Base-by-base conservation (phyloP, 345 rosid genomes). In the Boechera divaricarpa region DNA sequence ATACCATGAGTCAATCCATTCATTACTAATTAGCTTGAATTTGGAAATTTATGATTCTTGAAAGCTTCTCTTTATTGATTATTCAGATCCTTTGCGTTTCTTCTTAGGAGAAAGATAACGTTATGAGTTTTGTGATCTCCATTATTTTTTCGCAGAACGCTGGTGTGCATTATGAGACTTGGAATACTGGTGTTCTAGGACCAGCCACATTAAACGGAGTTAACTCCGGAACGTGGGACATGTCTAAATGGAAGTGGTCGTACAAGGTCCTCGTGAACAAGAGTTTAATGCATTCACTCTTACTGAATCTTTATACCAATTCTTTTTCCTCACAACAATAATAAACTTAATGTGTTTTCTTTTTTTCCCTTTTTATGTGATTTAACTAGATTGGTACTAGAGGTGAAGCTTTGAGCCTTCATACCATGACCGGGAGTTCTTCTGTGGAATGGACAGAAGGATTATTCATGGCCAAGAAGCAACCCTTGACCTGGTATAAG, bases 231-330 rank as follows among this genome's bases (percentile, higher is more conserved):
- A 77, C 60, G 29, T 79, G 76, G 77, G 97, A 92, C 81, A 77
- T 92, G 68, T 79, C 97, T 53, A 81, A 92, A 90, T 83, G 90
- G 72, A 88, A 87, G 69, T 94, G 98, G 98, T 86, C 91, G n/a
- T 87, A 88, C 82, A 83, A 87, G 97, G 98, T 91, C 18, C 16
- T 57, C 9, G 10, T 78, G 31, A 66, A 63, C 32, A 69, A 10
- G 29, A 36, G 5, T 35, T 77, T 70, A 49, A 63, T 60, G 36
- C n/a, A 15, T 33, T n/a, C 7, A 26, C 29, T 76, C 2, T 44
- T 31, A 44, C 51, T 26, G 15, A 9, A 61, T 35, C 47, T 29
- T 48, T 36, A 26, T 62, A 39, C 31, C 61, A 59, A 52, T 31
- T 21, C 24, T 1, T 21, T 21, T 21, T 21, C 24, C 24, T 21